These are phyloP conservation scores for Emericellopsis cladophorae DNA, from an alignment of 2,329 filamentous ascomycete species.

Conservation along the genomic window DNA sequence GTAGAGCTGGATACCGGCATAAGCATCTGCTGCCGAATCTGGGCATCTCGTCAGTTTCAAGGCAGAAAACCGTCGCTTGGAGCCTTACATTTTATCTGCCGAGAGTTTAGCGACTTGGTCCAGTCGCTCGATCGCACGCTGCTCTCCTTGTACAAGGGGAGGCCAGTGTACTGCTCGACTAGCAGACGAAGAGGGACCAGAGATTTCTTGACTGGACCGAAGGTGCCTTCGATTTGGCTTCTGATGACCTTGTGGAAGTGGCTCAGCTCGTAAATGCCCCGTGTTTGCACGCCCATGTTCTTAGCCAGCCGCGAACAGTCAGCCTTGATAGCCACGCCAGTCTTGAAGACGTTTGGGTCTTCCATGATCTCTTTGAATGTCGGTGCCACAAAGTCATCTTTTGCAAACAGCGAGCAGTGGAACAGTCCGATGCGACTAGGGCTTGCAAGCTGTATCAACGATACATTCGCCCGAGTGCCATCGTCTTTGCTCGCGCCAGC, in stretches of 20 bases:
- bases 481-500: conserved; percentile 29
- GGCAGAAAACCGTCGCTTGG: not conserved
- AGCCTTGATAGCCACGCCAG: conserved; percentile 62
- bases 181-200: conserved; percentile 56
- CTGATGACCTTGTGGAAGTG: conserved; percentile 71
- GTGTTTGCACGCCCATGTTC: conserved; percentile 50
- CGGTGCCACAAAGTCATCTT: conserved; percentile 52
- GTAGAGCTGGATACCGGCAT: conserved; percentile 65
- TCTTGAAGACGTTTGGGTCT: conserved; percentile 55
- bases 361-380: conserved; percentile 62
- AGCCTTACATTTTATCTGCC: conserved; percentile 57
- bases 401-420: conserved; percentile 56
- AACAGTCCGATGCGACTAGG: conserved; percentile 68
- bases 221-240: conserved; percentile 38
- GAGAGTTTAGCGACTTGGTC: conserved; percentile 45
- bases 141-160: conserved; percentile 64
- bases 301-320: conserved; percentile 57
- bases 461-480: conserved; percentile 56
- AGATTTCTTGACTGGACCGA: conserved; percentile 48
- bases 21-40: conserved; percentile 76
- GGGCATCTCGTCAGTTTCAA: not conserved
- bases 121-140: conserved; percentile 65
- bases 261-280: conserved; percentile 67
- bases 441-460: conserved; percentile 72
- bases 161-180: conserved; percentile 54